Evolutionary conservation across 345 rosid genomes (phyloP).

Genomic region (Eucalyptus paniculata): DNA sequence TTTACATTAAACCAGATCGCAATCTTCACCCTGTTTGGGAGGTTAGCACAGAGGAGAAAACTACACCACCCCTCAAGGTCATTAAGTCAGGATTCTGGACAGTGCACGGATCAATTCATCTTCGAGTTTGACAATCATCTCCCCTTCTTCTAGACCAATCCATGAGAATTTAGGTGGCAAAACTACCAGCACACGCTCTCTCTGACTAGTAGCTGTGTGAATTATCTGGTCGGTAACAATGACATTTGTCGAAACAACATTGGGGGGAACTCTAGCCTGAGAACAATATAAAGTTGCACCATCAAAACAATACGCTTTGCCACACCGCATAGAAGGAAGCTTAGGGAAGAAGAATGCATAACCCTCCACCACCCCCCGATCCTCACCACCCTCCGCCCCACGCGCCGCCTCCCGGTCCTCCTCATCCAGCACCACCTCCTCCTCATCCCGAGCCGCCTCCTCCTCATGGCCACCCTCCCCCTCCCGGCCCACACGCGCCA

Average conservation of each 20-base stretch:
- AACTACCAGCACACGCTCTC: neutral
- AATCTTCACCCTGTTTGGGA: neutral
- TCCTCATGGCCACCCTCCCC: constrained; percentile 1
- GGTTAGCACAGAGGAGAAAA: neutral
- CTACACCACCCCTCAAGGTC: neutral
- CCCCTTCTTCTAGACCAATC: neutral
- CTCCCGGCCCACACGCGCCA: neutral
- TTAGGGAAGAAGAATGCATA: neutral
- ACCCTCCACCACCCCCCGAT: neutral
- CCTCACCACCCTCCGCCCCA: constrained; percentile 5
- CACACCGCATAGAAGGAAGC: neutral
- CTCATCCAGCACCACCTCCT: constrained; percentile 4
- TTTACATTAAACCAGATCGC: no score
- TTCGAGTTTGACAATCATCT: neutral
- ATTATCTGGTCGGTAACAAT: neutral
- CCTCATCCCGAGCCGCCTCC: constrained; percentile 5
- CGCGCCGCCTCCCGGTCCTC: constrained; percentile 4
- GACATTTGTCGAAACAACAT: neutral
- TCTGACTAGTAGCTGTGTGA: neutral
- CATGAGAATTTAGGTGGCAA: neutral
- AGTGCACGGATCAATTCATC: neutral
- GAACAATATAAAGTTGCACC: neutral
- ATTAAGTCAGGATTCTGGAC: neutral
- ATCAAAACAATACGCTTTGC: neutral
- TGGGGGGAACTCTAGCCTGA: neutral